A percentile compares a stretch with the other conserved stretches of the same genome.
Conservation (phyloP, 2,329 filamentous ascomycete species). For the Drechslera avenae region DNA sequence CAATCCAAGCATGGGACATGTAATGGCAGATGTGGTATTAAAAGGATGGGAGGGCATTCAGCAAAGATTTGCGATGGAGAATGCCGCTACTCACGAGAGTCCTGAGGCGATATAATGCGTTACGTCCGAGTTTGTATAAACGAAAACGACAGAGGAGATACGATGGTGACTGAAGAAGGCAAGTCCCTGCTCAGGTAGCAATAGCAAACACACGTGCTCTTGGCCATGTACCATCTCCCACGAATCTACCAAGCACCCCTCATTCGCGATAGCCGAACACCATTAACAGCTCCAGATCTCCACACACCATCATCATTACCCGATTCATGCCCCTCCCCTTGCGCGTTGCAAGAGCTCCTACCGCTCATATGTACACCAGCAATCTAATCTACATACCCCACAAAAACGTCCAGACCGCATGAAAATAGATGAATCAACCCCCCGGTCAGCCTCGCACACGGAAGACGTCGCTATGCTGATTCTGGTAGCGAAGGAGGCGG, state of each 20-base stretch:
- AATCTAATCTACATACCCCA: not conserved
- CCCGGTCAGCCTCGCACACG: too few species aligned
- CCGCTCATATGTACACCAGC: not conserved
- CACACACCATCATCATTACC: not conserved
- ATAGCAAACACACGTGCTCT: not conserved
- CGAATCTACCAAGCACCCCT: too few species aligned
- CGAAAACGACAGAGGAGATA: not conserved
- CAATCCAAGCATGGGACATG: constrained; percentile 29
- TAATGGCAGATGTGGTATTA: constrained; percentile 54
- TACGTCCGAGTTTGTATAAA: not conserved
- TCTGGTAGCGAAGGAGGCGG: too few species aligned
- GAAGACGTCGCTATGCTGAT: too few species aligned
- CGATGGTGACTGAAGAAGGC: not conserved
- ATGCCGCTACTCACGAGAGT: constrained; percentile 25
- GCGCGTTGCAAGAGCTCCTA: not conserved
- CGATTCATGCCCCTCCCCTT: not conserved
- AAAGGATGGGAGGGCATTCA: constrained; percentile 54
- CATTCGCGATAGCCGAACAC: not conserved
- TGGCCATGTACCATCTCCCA: not conserved
- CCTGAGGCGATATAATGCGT: constrained; percentile 19
- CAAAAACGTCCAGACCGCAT: not conserved
- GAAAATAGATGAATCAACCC: not conserved
- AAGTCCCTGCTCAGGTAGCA: too few species aligned
- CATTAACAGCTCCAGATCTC: not conserved
- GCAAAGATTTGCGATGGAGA: constrained; percentile 39